Conservation (phyloP, 169 alveolate genomes). For the Plasmodium yoelii region DNA sequence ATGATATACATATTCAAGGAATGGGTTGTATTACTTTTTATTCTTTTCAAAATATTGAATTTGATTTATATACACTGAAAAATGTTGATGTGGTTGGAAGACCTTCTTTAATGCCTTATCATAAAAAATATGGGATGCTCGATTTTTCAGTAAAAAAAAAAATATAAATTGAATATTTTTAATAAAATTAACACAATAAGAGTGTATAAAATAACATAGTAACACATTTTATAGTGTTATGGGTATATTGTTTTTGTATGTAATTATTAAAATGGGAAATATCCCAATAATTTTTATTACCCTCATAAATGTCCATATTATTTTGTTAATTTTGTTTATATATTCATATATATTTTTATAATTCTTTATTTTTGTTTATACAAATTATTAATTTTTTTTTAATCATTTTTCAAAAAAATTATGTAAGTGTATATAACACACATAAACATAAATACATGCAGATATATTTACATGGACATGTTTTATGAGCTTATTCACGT, state of each 20-base stretch:
- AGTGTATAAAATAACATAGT: neutral
- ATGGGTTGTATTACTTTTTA: slow-evolving; percentile 75
- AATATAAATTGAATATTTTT: neutral
- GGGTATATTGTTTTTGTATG: too few relatives aligned
- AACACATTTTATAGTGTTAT: neutral
- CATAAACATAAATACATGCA: too few relatives aligned
- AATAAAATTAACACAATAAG: neutral
- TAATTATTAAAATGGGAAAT: neutral
- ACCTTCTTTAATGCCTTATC: slow-evolving; percentile 59
- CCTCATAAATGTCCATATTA: too few relatives aligned
- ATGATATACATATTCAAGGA: slow-evolving; percentile 73
- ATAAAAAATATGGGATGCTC: slow-evolving; percentile 50
- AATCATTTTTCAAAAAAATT: too few relatives aligned
- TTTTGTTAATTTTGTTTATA: too few relatives aligned
- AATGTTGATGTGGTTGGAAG: slow-evolving; percentile 66
- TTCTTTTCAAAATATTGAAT: slow-evolving; percentile 61
- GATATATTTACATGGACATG: too few relatives aligned
- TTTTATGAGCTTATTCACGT: too few relatives aligned
- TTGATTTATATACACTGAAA: slow-evolving; percentile 63
- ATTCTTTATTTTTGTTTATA: too few relatives aligned
- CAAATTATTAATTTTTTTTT: too few relatives aligned
- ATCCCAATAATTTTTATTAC: too few relatives aligned
- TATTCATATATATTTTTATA: too few relatives aligned
- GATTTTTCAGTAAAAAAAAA: slow-evolving; percentile 10
- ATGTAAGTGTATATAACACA: too few relatives aligned